Conservation (phyloP, 1,139 yeast species). For the Pneumocystis jirovecii region DNA sequence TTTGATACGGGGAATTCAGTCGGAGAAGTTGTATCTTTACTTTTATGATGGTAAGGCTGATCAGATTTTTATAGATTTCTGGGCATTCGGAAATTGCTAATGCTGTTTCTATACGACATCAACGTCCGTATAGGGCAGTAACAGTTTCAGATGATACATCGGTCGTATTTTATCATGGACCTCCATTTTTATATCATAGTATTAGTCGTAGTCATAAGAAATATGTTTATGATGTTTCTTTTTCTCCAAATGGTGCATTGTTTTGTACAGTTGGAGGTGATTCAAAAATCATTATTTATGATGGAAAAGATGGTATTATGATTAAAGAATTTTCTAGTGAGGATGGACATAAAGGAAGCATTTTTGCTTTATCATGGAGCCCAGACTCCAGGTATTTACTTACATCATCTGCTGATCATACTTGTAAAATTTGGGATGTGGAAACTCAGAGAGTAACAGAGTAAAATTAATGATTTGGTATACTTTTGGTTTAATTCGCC, state of each 20-base stretch:
- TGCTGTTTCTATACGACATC: conserved; percentile 74
- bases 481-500: not conserved
- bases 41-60: too few species aligned
- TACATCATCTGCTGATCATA: conserved; percentile 73
- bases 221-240: conserved; percentile 66
- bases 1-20: conserved; percentile 90
- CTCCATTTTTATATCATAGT: conserved; percentile 75
- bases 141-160: conserved; percentile 84
- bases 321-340: conserved; percentile 33
- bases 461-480: conserved; percentile 4
- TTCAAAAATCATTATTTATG: conserved; percentile 59
- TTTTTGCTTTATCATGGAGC: conserved; percentile 64
- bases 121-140: conserved; percentile 84
- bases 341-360: conserved; percentile 54
- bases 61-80: conserved; percentile 31
- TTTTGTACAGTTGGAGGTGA: conserved; percentile 82
- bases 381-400: conserved; percentile 41
- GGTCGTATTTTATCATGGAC: conserved; percentile 75
- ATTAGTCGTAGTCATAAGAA: conserved; percentile 64
- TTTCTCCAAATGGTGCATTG: conserved; percentile 54
- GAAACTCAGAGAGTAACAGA: conserved; percentile 13
- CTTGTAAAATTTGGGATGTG: conserved; percentile 45
- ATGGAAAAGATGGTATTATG: conserved; percentile 76
- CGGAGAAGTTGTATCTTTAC: conserved; percentile 42
- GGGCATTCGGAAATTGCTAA: conserved; percentile 83